A percentile compares a stretch with the other conserved stretches of the same genome.
Evolutionary conservation across 805 yeast species (phyloP).

Genomic region (Sungouiozyma ichnusensis): DNA sequence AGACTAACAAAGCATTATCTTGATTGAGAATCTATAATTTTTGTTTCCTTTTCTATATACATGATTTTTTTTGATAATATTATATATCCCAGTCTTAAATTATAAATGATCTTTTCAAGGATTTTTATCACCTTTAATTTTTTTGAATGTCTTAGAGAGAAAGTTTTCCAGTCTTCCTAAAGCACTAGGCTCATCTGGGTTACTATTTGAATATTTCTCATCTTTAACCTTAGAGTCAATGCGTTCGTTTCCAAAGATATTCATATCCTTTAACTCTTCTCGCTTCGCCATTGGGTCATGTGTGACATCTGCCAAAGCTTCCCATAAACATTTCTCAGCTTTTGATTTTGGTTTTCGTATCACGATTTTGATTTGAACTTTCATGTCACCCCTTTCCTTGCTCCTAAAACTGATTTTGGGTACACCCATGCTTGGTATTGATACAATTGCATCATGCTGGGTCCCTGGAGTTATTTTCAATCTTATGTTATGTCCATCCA

Average conservation of each 20-base stretch:
- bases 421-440: constrained; percentile 80
- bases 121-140: constrained; percentile 28
- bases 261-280: constrained; percentile 18
- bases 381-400: constrained; percentile 67
- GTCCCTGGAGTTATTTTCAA: constrained; percentile 79
- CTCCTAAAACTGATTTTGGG: constrained; percentile 42
- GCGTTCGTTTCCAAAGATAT: background rate
- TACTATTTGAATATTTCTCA: constrained; percentile 1
- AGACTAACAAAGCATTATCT: no score
- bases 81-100: background rate
- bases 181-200: constrained; percentile 25
- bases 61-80: constrained; percentile 1
- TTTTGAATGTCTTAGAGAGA: constrained; percentile 48
- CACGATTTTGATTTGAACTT: constrained; percentile 59
- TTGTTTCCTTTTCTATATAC: constrained; percentile 3
- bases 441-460: constrained; percentile 60
- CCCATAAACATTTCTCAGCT: constrained; percentile 79
- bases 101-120: background rate
- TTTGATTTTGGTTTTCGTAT: constrained; percentile 68
- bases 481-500: constrained; percentile 67
- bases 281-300: constrained; percentile 73
- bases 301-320: constrained; percentile 86
- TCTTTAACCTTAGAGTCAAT: background rate
- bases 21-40: background rate
- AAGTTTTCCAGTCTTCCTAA: constrained; percentile 48